Evolutionary conservation across 306 rosid genomes (phyloP).

Genomic region (Hippophae tibetana): DNA sequence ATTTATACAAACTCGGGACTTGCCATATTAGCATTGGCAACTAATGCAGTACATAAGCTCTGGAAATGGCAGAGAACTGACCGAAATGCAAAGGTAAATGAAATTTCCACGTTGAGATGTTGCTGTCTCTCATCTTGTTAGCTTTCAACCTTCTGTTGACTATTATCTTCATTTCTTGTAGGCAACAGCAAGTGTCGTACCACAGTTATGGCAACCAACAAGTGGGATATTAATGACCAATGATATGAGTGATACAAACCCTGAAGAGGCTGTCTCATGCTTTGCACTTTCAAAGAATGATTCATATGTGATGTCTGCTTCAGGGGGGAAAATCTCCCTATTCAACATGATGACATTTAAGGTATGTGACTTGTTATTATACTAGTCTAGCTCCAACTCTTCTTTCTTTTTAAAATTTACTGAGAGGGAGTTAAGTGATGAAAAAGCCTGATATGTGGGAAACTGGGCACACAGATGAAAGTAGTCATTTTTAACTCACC

Average conservation of each 20-base stretch:
- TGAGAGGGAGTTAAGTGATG: too few relatives aligned
- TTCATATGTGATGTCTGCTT: conserved; percentile 97
- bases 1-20: conserved; percentile 92
- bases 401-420: too few relatives aligned
- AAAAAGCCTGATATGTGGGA: too few relatives aligned
- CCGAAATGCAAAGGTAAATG: conserved; percentile 54
- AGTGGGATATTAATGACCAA: conserved; percentile 99
- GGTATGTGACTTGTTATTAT: conserved; percentile 31
- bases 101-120: conserved; percentile 10
- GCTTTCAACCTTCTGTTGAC: conserved; percentile 25
- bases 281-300: conserved; percentile 98
- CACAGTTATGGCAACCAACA: conserved; percentile 94
- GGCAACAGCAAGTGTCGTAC: conserved; percentile 69
- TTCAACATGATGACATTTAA: conserved; percentile 99
- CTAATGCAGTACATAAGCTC: conserved; percentile 96
- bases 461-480: too few relatives aligned
- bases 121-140: conserved; percentile 19
- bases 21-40: conserved; percentile 85
- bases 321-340: conserved; percentile 96
- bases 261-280: conserved; percentile 93
- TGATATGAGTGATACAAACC: conserved; percentile 78
- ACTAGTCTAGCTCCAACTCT: not conserved
- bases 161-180: conserved; percentile 23
- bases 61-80: conserved; percentile 99
- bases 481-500: too few relatives aligned